phyloP scores from a whole-genome alignment of 176 grass and related monocot species.

The maize (Zea mays) region DNA sequence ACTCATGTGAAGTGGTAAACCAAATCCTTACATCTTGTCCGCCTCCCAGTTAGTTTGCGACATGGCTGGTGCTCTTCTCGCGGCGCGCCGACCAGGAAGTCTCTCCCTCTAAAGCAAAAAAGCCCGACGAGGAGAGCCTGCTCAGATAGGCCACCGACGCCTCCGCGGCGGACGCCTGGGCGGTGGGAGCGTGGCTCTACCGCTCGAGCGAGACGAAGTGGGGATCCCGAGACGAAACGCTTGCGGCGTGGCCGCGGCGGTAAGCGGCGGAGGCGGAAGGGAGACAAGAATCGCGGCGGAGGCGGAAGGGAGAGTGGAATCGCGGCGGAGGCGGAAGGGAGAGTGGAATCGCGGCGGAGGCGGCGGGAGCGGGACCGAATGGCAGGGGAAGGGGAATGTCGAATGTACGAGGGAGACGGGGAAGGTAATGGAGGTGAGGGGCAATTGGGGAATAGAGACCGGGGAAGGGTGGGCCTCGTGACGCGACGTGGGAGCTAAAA shows the following conservation, averaged over 20 bases:
- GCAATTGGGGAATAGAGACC: conserved; percentile 12
- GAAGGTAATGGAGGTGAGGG: neutral
- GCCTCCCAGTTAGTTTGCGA: conserved; percentile 81
- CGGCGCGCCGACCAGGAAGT: neutral
- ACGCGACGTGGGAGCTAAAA: too few species aligned
- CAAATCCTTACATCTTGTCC: conserved; percentile 73
- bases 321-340: neutral
- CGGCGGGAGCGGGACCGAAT: neutral
- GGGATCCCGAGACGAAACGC: conserved; percentile 15
- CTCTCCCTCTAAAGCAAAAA: neutral
- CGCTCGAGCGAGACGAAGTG: neutral
- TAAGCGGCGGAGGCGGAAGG: neutral
- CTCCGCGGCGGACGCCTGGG: neutral
- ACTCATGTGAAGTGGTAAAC: neutral
- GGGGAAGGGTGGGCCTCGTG: too few species aligned
- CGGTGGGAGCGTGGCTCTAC: neutral
- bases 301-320: too few species aligned
- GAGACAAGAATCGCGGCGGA: conserved; percentile 26
- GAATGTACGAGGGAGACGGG: neutral
- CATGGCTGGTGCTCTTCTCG: conserved; percentile 43
- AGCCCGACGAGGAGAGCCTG: neutral
- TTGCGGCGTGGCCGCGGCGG: neutral
- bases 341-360: neutral
- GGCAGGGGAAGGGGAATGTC: neutral
- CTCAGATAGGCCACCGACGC: neutral